phyloP scores from a whole-genome alignment of 176 grass and related monocot genomes.

The Oryza brachyantha region DNA sequence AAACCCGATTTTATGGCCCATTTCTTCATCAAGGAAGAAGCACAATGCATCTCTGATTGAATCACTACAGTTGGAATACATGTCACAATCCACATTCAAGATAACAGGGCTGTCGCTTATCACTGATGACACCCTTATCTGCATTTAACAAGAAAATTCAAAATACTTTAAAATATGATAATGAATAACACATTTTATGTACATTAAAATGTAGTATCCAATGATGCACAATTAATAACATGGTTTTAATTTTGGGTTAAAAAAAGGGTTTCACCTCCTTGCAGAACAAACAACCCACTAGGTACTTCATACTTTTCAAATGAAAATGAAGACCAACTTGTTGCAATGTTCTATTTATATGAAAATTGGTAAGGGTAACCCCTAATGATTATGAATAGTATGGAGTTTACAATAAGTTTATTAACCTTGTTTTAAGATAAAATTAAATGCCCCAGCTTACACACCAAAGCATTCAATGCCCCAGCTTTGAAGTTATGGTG shows the following conservation, averaged over 20 bases:
- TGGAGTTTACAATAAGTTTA: not conserved
- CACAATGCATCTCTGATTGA: slow-evolving; percentile 65
- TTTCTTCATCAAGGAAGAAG: slow-evolving; percentile 84
- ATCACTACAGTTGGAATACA: slow-evolving; percentile 84
- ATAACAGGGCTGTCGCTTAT: slow-evolving; percentile 87
- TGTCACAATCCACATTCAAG: slow-evolving; percentile 87
- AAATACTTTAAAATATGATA: not conserved
- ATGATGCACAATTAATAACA: no score
- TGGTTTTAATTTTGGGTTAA: not conserved
- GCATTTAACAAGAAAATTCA: slow-evolving; percentile 11
- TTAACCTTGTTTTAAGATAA: not conserved
- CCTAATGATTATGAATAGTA: not conserved
- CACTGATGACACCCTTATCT: slow-evolving; percentile 80
- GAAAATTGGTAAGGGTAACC: not conserved
- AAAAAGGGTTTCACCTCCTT: not conserved
- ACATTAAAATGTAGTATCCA: not conserved
- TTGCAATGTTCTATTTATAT: not conserved
- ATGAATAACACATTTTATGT: not conserved
- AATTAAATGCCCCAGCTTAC: not conserved
- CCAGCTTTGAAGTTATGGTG: slow-evolving; percentile 94
- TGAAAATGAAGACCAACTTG: no score
- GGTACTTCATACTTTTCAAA: not conserved
- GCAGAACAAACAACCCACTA: no score
- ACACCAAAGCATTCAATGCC: slow-evolving; percentile 84
- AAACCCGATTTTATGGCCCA: slow-evolving; percentile 59